Evolutionary conservation across 1,284 basidiomycete genomes (phyloP), one percentile per base, ranked within the genome.

Genomic region (Ceratobasidium sp.): DNA sequence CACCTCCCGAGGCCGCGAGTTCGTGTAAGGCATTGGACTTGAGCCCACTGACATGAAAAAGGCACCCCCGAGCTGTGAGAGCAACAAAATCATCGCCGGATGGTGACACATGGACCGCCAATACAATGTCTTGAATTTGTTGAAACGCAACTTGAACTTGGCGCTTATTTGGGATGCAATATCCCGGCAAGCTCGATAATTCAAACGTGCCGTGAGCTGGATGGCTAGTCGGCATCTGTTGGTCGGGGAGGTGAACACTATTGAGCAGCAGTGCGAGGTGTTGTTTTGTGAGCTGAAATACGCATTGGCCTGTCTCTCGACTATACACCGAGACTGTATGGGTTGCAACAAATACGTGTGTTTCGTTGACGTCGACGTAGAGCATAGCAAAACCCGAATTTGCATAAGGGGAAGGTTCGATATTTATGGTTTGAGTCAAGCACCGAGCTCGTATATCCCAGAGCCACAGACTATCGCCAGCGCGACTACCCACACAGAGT

Each of bases 21-120:
- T 56, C 20, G 6, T 20, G 34, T 22, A n/a, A n/a, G 34, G 32
- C 22, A 22, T 22, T 35, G 20, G 20, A 32, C 13, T 50, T 35
- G 25, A 67, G 31, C 29, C 62, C 62, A 8, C 35, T 52, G 17
- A 67, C 10, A 22, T 67, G 62, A n/a, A 67, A 45, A 15, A 67
- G 31, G 27, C 31, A 53, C 5, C 62, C 62, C 20, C 50, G 62
- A 17, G 27, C 40, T 13, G 62, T 67, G 8, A 43, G 31, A 31
- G 50, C 62, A 54, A 67, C 50, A 54, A 67, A 67, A 34, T 67
- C 50, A 8, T 67, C 50, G 27, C 62, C 62, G 27, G 49, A 29
- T 7, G 62, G 62, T 20, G 62, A 67, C n/a, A 67, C 62, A 31
- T 54, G 62, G 15, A 67, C 38, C 2, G 50, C 62, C 38, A 54